Evolutionary conservation across 2,329 filamentous ascomycete genomes (phyloP).

Genomic region (Colletotrichum trifolii): DNA sequence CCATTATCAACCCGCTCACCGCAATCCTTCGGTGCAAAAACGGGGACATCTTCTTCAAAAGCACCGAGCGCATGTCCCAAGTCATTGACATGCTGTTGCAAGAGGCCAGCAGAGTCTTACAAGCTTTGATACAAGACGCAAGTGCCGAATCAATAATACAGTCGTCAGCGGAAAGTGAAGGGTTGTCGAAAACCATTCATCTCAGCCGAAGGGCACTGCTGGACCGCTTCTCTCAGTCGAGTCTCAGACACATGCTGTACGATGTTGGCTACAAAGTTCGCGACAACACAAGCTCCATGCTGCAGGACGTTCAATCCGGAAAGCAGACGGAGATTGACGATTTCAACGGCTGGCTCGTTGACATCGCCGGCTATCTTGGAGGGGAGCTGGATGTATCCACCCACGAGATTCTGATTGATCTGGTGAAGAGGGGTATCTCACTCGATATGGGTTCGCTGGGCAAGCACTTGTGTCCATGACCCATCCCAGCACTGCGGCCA

Average conservation of each 20-base stretch:
- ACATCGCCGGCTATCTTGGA: conserved; percentile 54
- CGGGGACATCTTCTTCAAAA: conserved; percentile 76
- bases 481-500: not conserved
- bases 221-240: conserved; percentile 55
- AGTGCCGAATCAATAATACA: conserved; percentile 52
- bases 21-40: conserved; percentile 82
- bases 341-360: conserved; percentile 69
- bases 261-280: conserved; percentile 59
- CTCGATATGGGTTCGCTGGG: conserved; percentile 50
- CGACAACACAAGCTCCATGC: conserved; percentile 70
- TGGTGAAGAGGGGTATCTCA: conserved; percentile 52
- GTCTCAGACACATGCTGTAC: conserved; percentile 58
- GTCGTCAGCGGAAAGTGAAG: not conserved
- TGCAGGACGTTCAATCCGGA: conserved; percentile 66
- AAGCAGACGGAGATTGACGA: conserved; percentile 66
- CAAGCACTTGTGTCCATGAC: conserved; percentile 39
- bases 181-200: no score
- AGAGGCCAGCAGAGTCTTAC: conserved; percentile 82
- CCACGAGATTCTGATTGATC: conserved; percentile 54
- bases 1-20: conserved; percentile 86
- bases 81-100: conserved; percentile 76
- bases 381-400: conserved; percentile 47
- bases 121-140: conserved; percentile 69
- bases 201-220: conserved; percentile 34
- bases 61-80: conserved; percentile 58